These are phyloP conservation scores for Trichoderma virens DNA, from an alignment of 495 filamentous ascomycete genomes.

Conservation along the genomic window DNA sequence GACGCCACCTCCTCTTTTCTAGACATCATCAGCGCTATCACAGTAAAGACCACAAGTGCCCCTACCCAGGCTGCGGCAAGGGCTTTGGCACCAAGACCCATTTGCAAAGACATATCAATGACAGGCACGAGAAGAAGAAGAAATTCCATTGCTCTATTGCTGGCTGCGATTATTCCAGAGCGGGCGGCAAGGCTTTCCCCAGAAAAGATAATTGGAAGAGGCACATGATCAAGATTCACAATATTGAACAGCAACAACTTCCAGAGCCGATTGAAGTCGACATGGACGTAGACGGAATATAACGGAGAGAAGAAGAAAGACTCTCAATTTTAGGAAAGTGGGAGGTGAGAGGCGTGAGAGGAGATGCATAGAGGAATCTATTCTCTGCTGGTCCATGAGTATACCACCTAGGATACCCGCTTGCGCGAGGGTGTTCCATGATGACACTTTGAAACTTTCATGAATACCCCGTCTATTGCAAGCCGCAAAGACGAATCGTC, in stretches of 20 bases:
- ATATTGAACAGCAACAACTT: conserved; percentile 21
- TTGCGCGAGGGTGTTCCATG: no score
- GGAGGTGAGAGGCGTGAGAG: neutral
- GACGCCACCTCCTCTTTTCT: no score
- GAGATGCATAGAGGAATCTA: no score
- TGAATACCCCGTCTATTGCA: no score
- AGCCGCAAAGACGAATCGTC: no score
- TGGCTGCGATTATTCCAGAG: conserved; percentile 37
- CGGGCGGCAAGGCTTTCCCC: conserved; percentile 41
- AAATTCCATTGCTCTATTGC: conserved; percentile 38
- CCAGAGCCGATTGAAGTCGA: conserved; percentile 23
- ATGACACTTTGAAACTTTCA: no score
- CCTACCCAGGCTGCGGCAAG: conserved; percentile 31
- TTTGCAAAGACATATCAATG: conserved; percentile 44
- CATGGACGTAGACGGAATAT: conserved; percentile 13
- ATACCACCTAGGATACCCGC: no score
- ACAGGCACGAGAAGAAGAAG: conserved; percentile 41
- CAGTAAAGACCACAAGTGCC: conserved; percentile 37
- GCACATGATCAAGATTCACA: conserved; percentile 44
- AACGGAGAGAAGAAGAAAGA: neutral
- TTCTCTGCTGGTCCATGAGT: no score
- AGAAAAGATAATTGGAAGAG: conserved; percentile 46
- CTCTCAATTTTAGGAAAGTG: neutral
- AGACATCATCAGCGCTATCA: conserved; percentile 44
- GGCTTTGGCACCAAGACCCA: conserved; percentile 46